phyloP scores from a whole-genome alignment of 2,329 filamentous ascomycete species.

The Claviceps sp. region DNA sequence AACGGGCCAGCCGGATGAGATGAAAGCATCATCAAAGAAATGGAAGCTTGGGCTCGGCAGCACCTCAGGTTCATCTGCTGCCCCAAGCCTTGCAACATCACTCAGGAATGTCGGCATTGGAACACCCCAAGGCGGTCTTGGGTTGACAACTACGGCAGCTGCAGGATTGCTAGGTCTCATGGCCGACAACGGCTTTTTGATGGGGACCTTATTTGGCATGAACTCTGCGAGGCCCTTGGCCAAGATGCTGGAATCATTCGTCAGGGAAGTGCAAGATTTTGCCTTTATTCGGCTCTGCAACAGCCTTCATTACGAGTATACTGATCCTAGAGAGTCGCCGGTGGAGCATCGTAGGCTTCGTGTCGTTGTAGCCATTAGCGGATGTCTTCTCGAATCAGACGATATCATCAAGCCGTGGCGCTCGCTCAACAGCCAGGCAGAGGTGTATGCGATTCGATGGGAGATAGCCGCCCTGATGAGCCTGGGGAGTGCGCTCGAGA shows the following conservation, averaged over 20 bases:
- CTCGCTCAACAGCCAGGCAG: conserved; percentile 56
- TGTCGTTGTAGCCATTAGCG: conserved; percentile 70
- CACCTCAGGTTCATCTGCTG: conserved; percentile 29
- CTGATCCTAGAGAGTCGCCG: conserved; percentile 36
- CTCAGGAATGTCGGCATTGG: conserved; percentile 70
- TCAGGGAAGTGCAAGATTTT: conserved; percentile 78
- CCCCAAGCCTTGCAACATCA: conserved; percentile 59
- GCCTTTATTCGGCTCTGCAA: conserved; percentile 65
- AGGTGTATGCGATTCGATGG: conserved; percentile 75
- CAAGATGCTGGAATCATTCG: conserved; percentile 80
- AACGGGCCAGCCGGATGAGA: conserved; percentile 40
- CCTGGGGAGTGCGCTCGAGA: conserved; percentile 64
- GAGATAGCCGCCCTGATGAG: conserved; percentile 67
- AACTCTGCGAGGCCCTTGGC: conserved; percentile 73
- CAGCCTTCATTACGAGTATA: conserved; percentile 21
- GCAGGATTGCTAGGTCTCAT: conserved; percentile 69
- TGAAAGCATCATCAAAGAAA: conserved; percentile 43
- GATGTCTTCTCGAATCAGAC: conserved; percentile 65
- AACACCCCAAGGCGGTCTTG: conserved; percentile 61
- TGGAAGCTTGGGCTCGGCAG: conserved; percentile 52
- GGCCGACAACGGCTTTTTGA: conserved; percentile 64
- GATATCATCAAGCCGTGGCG: conserved; percentile 62
- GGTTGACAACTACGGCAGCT: conserved; percentile 59
- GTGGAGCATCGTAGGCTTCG: conserved; percentile 55
- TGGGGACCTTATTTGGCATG: conserved; percentile 83